phyloP scores from a whole-genome alignment of 2,329 filamentous ascomycete genomes.

The Beauveria brongniartii region DNA sequence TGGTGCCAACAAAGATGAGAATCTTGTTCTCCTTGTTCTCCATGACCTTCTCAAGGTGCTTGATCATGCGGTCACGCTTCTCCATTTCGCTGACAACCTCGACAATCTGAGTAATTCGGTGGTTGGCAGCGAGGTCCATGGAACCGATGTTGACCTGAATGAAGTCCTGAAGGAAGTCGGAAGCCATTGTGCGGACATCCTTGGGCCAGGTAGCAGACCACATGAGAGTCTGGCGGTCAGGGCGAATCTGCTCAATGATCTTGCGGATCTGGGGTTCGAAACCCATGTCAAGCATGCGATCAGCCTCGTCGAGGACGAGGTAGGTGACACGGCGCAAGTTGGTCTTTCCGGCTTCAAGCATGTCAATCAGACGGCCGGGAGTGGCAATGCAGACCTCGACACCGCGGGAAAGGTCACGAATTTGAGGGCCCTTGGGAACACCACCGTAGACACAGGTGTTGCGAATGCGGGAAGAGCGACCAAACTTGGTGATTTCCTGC shows the following conservation, averaged over 20 bases:
- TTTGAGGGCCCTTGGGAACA: slow-evolving; percentile 96
- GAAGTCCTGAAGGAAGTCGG: slow-evolving; percentile 88
- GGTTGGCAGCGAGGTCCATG: slow-evolving; percentile 91
- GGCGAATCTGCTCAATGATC: slow-evolving; percentile 94
- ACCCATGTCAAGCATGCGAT: slow-evolving; percentile 99
- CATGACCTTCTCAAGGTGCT: slow-evolving; percentile 97
- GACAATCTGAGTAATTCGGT: slow-evolving; percentile 95
- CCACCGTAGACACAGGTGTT: slow-evolving; percentile 99
- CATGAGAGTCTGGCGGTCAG: slow-evolving; percentile 98
- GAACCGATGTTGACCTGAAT: slow-evolving; percentile 99
- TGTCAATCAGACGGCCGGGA: slow-evolving; percentile 94
- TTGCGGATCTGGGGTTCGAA: slow-evolving; percentile 99
- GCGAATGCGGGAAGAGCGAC: slow-evolving; percentile 93
- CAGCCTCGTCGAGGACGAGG: slow-evolving; percentile 95
- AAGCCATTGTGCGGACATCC: slow-evolving; percentile 86
- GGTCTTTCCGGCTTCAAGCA: slow-evolving; percentile 96
- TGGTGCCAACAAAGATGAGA: slow-evolving; percentile 87
- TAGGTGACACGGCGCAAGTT: slow-evolving; percentile 98
- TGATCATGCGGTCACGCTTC: slow-evolving; percentile 96
- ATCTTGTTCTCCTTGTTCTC: slow-evolving; percentile 93
- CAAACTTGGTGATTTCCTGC: slow-evolving; percentile 97
- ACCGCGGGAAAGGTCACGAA: slow-evolving; percentile 86
- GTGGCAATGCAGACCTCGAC: slow-evolving; percentile 99
- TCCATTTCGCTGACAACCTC: slow-evolving; percentile 94
- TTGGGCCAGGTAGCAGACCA: slow-evolving; percentile 99